phyloP scores from a whole-genome alignment of 163 green algal species.

The Scenedesmus sp. region DNA sequence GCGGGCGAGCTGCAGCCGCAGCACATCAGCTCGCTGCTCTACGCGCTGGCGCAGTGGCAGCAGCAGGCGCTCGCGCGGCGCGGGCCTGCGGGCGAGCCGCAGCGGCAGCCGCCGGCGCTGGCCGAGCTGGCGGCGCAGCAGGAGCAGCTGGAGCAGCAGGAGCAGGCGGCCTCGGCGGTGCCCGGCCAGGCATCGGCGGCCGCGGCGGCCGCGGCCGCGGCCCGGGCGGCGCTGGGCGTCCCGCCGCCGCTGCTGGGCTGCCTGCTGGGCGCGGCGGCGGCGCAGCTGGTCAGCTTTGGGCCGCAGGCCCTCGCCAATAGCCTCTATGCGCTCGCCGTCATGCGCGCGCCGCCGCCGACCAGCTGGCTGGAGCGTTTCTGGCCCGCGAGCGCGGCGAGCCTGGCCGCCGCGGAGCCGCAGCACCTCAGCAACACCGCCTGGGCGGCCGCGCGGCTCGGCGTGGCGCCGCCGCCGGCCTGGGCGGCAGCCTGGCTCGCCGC shows the following conservation, averaged over 20 bases:
- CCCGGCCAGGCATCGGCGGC: no score
- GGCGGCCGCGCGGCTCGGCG: constrained; percentile 3
- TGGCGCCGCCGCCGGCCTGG: background rate
- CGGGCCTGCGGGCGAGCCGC: background rate
- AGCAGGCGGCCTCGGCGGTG: no score
- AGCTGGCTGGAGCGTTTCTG: constrained; percentile 2
- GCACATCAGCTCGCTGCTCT: constrained; percentile 32
- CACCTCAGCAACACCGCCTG: constrained; percentile 22
- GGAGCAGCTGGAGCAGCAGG: constrained; percentile 5
- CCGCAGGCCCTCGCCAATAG: constrained; percentile 17
- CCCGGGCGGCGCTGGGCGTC: background rate
- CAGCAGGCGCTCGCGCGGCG: background rate
- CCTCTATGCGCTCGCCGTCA: background rate
- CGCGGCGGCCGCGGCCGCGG: background rate
- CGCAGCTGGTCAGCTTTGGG: background rate
- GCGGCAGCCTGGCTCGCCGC: background rate
- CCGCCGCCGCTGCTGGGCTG: background rate
- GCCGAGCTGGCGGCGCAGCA: background rate
- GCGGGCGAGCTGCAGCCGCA: constrained; percentile 15
- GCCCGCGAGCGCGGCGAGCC: background rate
- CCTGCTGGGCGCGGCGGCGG: constrained; percentile 1
- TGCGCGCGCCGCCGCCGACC: background rate
- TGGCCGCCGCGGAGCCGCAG: constrained; percentile 28
- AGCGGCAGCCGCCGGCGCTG: constrained; percentile 4
- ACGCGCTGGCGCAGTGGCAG: constrained; percentile 11